Base-by-base conservation (phyloP, 73 alveolate species). In the Durusdinium trenchii region DNA sequence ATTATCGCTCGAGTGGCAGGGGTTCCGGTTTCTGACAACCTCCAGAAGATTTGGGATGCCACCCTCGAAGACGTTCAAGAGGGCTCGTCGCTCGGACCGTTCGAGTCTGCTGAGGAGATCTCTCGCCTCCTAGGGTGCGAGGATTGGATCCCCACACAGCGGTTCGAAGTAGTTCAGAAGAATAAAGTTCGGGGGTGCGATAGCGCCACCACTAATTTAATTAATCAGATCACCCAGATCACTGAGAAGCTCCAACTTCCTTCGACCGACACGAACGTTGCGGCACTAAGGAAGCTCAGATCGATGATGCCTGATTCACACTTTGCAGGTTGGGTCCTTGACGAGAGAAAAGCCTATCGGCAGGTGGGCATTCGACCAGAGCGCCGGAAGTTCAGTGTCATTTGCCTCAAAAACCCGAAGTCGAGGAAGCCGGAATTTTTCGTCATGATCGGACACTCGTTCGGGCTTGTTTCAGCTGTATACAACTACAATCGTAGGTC, bases 151-250 rank as follows among this genome's bases (percentile, higher is more conserved):
- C 96, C 96, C 38, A 87, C 96, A 20, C 86, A 87, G 43, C 28
- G 96, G 86, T 87, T 87, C 38, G 96, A 50, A 64, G 96, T 87
- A n/a, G 86, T 87, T 46, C 96, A 87, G 50, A 87, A 87, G 86
- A 87, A 87, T 36, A 87, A 87, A 48, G 96, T 87, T 20, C 43
- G 96, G 32, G 96, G 96, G 0, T 60, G 83, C 45, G 96, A 87
- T 47, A 43, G 69, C 30, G 96, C 96, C 35, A 87, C 96, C 12
- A 42, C 73, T 0, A 86, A 86, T 30, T 61, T 86, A 62, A 86
- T 86, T 62, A 87, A 87, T 71, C 96, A 10, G n/a, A 47, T 54
- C 36, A 87, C 96, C 23, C 71, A n/a, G 83, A 64, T 87, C 86
- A 62, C 85, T 5, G 95, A 86, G 83, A 86, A 86, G 64, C 95